Percentiles rank a stretch among this genome's conserved stretches.
These are phyloP conservation scores for Microbotryomycetes sp. DNA, from an alignment of 1,284 basidiomycete species.

Conservation along the genomic window DNA sequence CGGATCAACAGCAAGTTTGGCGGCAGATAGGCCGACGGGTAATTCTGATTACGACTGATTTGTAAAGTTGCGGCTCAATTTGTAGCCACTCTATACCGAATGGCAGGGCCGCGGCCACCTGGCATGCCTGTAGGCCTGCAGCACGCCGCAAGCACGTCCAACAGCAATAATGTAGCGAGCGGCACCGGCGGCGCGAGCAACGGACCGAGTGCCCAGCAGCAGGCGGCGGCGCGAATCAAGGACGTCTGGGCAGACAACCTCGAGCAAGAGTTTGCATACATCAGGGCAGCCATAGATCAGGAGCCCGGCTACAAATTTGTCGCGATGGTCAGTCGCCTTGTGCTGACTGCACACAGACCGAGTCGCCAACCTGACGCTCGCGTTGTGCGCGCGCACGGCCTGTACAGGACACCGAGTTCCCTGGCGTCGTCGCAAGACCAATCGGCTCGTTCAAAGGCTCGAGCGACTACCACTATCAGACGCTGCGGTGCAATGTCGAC, in stretches of 20 bases:
- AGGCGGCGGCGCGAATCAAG: constrained; percentile 17
- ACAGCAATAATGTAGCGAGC: not conserved
- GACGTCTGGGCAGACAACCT: constrained; percentile 95
- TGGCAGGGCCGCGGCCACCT: too few species aligned
- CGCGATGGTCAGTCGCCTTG: constrained; percentile 67
- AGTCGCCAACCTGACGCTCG: constrained; percentile 3
- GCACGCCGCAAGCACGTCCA: too few species aligned
- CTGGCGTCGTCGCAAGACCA: constrained; percentile 93
- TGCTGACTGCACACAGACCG: not conserved
- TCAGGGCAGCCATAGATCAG: constrained; percentile 77
- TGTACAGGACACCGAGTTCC: constrained; percentile 90
- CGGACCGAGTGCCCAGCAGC: too few species aligned
- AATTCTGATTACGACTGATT: too few species aligned
- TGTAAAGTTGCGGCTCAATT: too few species aligned
- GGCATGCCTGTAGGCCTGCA: too few species aligned
- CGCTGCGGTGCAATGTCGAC: constrained; percentile 98
- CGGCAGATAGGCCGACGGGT: too few species aligned
- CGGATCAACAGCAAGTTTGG: too few species aligned
- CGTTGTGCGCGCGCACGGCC: constrained; percentile 26
- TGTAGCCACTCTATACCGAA: too few species aligned
- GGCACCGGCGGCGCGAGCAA: not conserved
- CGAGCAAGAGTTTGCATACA: constrained; percentile 79
- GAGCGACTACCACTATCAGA: constrained; percentile 98
- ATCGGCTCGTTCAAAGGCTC: constrained; percentile 95
- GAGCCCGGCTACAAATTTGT: constrained; percentile 66